These are phyloP conservation scores for Dendrobium nobile DNA, from an alignment of 106 monocot species.

Conservation along the genomic window DNA sequence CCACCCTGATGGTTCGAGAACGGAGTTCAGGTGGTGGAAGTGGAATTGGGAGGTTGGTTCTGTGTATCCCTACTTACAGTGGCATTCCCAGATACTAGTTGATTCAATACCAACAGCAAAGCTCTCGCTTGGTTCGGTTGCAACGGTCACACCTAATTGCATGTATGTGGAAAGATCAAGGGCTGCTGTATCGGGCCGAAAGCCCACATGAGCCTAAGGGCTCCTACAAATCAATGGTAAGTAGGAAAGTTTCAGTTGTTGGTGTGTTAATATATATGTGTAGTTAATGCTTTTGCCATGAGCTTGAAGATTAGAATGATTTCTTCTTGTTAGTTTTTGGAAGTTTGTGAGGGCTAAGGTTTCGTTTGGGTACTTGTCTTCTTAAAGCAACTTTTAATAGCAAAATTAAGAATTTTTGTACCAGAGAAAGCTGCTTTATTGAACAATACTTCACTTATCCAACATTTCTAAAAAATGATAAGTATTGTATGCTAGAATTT, in stretches of 20 bases:
- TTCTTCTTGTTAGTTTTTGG: no score
- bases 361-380: no score
- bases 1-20: slow-evolving; percentile 68
- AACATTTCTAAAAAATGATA: no score
- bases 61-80: slow-evolving; percentile 71
- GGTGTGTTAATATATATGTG: background rate
- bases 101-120: slow-evolving; percentile 87
- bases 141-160: slow-evolving; percentile 91
- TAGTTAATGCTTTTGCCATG: no score
- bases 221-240: slow-evolving; percentile 11
- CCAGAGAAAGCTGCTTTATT: no score
- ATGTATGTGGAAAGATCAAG: slow-evolving; percentile 92
- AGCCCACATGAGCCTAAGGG: slow-evolving; percentile 17
- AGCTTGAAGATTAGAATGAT: no score
- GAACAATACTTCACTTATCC: no score
- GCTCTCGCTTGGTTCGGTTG: slow-evolving; percentile 81
- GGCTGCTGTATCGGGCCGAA: slow-evolving; percentile 57
- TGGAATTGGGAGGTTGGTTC: slow-evolving; percentile 21
- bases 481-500: no score
- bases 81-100: slow-evolving; percentile 88
- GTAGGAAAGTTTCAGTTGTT: background rate
- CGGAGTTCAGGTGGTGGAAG: background rate
- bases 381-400: no score
- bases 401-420: no score
- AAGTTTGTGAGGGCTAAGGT: no score